Percentiles rank a stretch among this genome's conserved stretches.
Evolutionary conservation across 768 basidiomycete genomes (phyloP).

Genomic region (Coprinopsis marcescibilis): DNA sequence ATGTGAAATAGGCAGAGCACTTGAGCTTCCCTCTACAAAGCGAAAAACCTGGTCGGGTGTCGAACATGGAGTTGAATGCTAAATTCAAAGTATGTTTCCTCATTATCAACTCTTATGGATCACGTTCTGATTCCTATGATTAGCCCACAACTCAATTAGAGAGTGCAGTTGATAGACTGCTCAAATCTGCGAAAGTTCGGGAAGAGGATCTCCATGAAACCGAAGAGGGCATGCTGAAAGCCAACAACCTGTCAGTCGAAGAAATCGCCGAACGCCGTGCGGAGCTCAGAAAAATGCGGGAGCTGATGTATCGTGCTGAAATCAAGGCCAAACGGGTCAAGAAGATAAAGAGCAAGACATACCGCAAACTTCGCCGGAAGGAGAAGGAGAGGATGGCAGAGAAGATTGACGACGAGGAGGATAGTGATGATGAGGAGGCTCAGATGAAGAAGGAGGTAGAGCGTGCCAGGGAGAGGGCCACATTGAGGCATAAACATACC

Average conservation of each 20-base stretch:
- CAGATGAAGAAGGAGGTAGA: slow-evolving; percentile 69
- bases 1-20: slow-evolving; percentile 62
- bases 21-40: slow-evolving; percentile 82
- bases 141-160: slow-evolving; percentile 85
- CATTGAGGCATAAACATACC: slow-evolving; percentile 80
- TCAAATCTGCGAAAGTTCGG: slow-evolving; percentile 75
- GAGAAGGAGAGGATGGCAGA: slow-evolving; percentile 56
- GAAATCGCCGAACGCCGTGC: slow-evolving; percentile 78
- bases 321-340: slow-evolving; percentile 81
- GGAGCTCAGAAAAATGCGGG: slow-evolving; percentile 84
- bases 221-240: slow-evolving; percentile 67
- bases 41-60: slow-evolving; percentile 45
- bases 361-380: slow-evolving; percentile 78
- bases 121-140: not conserved
- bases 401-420: slow-evolving; percentile 47
- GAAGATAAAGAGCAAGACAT: slow-evolving; percentile 96
- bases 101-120: not conserved
- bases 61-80: slow-evolving; percentile 70
- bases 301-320: slow-evolving; percentile 91
- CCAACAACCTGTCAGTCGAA: slow-evolving; percentile 77
- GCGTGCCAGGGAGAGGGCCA: slow-evolving; percentile 85
- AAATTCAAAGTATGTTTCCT: slow-evolving; percentile 68
- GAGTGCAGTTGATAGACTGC: slow-evolving; percentile 72
- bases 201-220: slow-evolving; percentile 74
- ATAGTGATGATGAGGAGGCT: slow-evolving; percentile 31